phyloP scores from a whole-genome alignment of 768 basidiomycete genomes.

The Sarcomyxa edulis region DNA sequence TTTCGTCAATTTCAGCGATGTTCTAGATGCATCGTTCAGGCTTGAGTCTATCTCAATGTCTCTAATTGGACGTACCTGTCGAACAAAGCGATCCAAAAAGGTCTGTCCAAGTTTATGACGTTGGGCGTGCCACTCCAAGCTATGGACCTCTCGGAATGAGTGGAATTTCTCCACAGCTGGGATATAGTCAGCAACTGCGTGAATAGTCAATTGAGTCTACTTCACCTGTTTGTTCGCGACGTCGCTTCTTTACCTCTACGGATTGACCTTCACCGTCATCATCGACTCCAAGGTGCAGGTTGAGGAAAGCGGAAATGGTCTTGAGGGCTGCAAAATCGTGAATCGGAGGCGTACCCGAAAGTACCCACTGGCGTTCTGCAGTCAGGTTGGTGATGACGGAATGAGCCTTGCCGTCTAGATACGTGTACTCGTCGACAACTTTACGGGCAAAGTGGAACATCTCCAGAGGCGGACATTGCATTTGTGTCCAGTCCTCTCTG shows the following conservation, averaged over 20 bases:
- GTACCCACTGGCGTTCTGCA: constrained; percentile 84
- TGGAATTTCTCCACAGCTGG: constrained; percentile 89
- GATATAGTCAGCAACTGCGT: too few species aligned
- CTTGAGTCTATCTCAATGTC: too few species aligned
- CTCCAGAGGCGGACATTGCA: constrained; percentile 82
- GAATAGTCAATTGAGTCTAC: background rate
- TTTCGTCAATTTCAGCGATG: constrained; percentile 95
- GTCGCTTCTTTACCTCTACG: constrained; percentile 71
- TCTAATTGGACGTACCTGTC: constrained; percentile 59
- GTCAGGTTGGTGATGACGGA: constrained; percentile 72
- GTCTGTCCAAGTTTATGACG: constrained; percentile 77
- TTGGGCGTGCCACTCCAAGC: constrained; percentile 87
- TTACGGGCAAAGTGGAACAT: constrained; percentile 89
- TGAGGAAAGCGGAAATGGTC: constrained; percentile 84
- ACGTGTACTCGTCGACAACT: constrained; percentile 94
- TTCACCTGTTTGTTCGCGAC: constrained; percentile 78
- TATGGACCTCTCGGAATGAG: constrained; percentile 93
- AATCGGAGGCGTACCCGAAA: constrained; percentile 95
- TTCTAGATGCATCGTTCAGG: constrained; percentile 71
- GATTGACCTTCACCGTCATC: constrained; percentile 83
- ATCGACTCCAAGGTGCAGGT: constrained; percentile 87
- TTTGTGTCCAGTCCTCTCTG: constrained; percentile 67
- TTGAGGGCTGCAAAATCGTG: constrained; percentile 88
- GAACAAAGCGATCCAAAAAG: constrained; percentile 78
- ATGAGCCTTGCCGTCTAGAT: constrained; percentile 76